Evolutionary conservation across 306 rosid species (phyloP), one percentile per base, ranked within the genome.

Genomic region (Oemleria cerasiformis): DNA sequence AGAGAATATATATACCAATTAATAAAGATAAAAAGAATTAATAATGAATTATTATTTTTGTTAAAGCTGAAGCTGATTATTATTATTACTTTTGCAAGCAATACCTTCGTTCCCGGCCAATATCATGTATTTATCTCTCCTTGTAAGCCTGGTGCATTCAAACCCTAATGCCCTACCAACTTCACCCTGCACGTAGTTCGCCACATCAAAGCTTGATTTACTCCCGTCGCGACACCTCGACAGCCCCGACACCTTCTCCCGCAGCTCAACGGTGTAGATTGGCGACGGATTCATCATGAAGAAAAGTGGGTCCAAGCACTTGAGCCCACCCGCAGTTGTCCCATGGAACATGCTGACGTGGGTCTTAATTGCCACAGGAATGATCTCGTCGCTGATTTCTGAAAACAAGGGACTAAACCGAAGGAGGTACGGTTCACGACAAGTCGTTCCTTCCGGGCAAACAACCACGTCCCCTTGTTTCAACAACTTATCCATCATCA

Each of bases 371-470:
- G 98, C 98, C 0, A 93, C 89, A 0, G 97, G 98, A 0, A 77
- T 58, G 0, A 93, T 87, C 3, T 75, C 78, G 0, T 82, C 71
- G 3, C 86, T 60, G 73, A 93, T 70, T 42, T 93, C 98, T 0
- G 97, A 64, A 36, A 91, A 93, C 44, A 90, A 43, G 8, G 98
- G 92, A 55, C 98, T 93, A 50, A 90, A 93, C 79, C 98, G 72
- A 15, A 93, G 78, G 42, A 93, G 88, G 78, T 88, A 93, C 0
- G 92, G 83, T n/a, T 93, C 98, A 45, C 98, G 82, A 50, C 98
- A 93, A 0, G 98, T 93, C 70, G 98, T 93, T 63, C 98, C 98
- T 16, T 93, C 98, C 0, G 98, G 96, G 66, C 98, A 90, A 42
- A 93, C 90, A 9, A 84, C 86, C 4, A 93, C 16, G 67, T 88